Conservation (phyloP, 306 rosid species). For the Medicago truncatula region MtrunA17r5.0-ANR NC_053043.1:30289001-30289500, state of each 20-base stretch:
- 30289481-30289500: too few species aligned
- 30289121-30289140: background rate
- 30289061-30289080: background rate
- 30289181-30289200: constrained; percentile 23
- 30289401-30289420: constrained; percentile 36
- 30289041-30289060: background rate
- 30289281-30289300: constrained; percentile 28
- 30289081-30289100: background rate
- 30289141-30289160: background rate
- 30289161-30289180: constrained; percentile 26
- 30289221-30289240: constrained; percentile 16
- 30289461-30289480: too few species aligned
- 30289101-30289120: background rate
- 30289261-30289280: constrained; percentile 29
- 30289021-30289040: background rate
- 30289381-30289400: constrained; percentile 34
- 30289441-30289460: background rate
- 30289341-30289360: constrained; percentile 9
- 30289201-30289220: background rate
- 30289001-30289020: background rate
- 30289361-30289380: background rate
- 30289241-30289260: background rate
- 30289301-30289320: constrained; percentile 36
- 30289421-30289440: background rate
- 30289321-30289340: background rate